A percentile compares a stretch with the other conserved stretches of the same genome.
These are phyloP conservation scores for Favolaschia claudopus DNA, from an alignment of 768 basidiomycete species.

Conservation along the genomic window DNA sequence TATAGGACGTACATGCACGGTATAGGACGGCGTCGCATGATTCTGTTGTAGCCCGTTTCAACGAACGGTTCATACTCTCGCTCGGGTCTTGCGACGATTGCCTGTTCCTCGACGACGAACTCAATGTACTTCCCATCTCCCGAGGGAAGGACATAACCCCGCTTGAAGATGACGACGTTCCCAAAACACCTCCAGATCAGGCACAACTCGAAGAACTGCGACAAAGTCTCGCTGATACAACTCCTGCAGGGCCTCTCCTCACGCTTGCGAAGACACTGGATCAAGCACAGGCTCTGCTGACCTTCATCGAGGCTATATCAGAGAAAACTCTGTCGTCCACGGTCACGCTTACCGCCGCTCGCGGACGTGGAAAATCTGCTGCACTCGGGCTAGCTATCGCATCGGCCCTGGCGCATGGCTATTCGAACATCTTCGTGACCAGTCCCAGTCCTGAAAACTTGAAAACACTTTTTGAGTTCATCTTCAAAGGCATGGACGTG, in stretches of 20 bases:
- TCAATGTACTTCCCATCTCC: conserved; percentile 96
- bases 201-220: conserved; percentile 73
- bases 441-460: conserved; percentile 97
- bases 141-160: conserved; percentile 91
- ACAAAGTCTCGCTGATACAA: conserved; percentile 78
- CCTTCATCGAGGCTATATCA: conserved; percentile 92
- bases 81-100: conserved; percentile 93
- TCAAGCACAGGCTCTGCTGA: conserved; percentile 93
- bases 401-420: conserved; percentile 90
- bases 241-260: conserved; percentile 88
- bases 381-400: conserved; percentile 95
- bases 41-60: conserved; percentile 92
- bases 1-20: conserved; percentile 93
- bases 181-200: conserved; percentile 24
- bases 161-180: conserved; percentile 48
- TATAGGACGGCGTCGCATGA: conserved; percentile 94
- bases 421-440: conserved; percentile 98
- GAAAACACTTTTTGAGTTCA: conserved; percentile 96
- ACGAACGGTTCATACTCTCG: conserved; percentile 98
- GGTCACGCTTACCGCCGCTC: conserved; percentile 91
- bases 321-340: conserved; percentile 95
- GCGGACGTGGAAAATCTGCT: conserved; percentile 97
- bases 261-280: conserved; percentile 92
- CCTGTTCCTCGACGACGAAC: conserved; percentile 94
- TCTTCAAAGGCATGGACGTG: conserved; percentile 95